Base-by-base conservation (phyloP, 768 basidiomycete genomes). In the Pleurotus djamor region DNA sequence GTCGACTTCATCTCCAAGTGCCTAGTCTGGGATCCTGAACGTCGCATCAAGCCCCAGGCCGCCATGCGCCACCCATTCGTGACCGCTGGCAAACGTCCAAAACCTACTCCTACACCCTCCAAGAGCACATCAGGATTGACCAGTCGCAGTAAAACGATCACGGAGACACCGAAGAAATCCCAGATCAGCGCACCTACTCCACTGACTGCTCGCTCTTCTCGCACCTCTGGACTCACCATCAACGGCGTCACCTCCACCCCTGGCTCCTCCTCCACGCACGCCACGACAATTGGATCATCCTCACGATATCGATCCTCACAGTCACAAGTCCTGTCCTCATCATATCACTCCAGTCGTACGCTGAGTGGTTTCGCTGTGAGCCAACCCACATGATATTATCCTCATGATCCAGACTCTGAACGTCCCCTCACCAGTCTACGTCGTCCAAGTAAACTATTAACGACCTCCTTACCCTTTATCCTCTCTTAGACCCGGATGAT, bases 1-100 rank as follows among this genome's bases (percentile, higher is more conserved):
- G 81, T 99, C 59, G 97, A 99, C 75, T 99, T 99, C 71, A 90
- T 98, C 63, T 82, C 92, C 1, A 98, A 96, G 71, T 99, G 97
- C 74, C 80, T 99, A n/a, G 82, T 92, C 33, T 99, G 96, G 96
- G 97, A 99, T 75, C 97, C 97, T 7, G 96, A 98, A 66, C 85
- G 92, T 52, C 85, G 97, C 35, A 82, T 99, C 69, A 98, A 97
- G 72, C 96, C 96, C 4, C 91, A 94, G 65, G 83, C 90, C 8
- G 96, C 96, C 0, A 72, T 98, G 77, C 86, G 94, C 21, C 96
- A 98, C 74, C 90, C 92, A 9, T 98, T 94, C 75, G 81, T 97
- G 60, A 78, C 87, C 16, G 83, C 85, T 28, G 85, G 90, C 51
- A 82, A 84, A 50, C 83, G 82, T 57, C 63, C 73, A 16, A 88